Evolutionary conservation across 2,329 filamentous ascomycete genomes (phyloP).

Genomic region (Colletotrichum tanaceti): DNA sequence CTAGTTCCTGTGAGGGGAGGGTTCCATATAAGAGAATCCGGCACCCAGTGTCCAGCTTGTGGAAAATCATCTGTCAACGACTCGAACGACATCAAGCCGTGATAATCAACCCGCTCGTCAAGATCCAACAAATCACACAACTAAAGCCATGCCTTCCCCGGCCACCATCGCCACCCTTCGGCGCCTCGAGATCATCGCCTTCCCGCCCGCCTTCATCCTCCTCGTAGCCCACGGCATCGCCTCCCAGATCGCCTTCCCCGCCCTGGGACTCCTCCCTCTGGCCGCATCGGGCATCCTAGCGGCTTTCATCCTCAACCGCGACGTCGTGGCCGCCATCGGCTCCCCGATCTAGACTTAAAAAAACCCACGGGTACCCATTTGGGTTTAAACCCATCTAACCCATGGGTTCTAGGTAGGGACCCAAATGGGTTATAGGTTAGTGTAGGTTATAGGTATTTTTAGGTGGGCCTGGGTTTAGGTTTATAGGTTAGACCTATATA

Average conservation of each 20-base stretch:
- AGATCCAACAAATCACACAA: not conserved
- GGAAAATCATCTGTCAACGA: not conserved
- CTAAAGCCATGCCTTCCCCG: constrained; percentile 8
- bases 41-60: not conserved
- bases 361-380: no score
- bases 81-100: not conserved
- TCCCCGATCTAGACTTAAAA: constrained; percentile 41
- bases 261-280: constrained; percentile 40
- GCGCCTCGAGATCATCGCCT: constrained; percentile 44
- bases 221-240: constrained; percentile 33
- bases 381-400: no score
- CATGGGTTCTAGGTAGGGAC: no score
- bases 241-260: constrained; percentile 36
- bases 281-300: constrained; percentile 38
- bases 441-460: no score
- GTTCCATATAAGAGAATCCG: not conserved
- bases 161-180: constrained; percentile 21
- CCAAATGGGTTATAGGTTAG: no score
- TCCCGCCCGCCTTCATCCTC: constrained; percentile 30
- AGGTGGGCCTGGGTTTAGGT: no score
- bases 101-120: not conserved
- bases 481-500: no score
- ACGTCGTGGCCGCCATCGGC: constrained; percentile 40
- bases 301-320: constrained; percentile 38
- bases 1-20: not conserved